These are phyloP conservation scores for Syzygium aromaticum DNA, from an alignment of 345 rosid genomes.

Conservation along the genomic window DNA sequence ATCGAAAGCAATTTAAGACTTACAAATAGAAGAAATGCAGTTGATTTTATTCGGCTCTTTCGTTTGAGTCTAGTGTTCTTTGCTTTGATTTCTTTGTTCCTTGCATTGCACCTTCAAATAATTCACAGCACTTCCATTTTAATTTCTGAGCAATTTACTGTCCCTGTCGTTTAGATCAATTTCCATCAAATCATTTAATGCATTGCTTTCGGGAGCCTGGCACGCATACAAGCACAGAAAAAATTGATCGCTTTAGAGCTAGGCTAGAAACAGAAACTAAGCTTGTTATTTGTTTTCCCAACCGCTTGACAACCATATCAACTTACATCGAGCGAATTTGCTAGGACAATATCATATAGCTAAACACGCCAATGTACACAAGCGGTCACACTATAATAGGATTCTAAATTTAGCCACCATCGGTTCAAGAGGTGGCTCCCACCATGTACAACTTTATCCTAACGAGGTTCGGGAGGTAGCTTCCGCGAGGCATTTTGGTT, in stretches of 20 bases:
- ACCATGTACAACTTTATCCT: not conserved
- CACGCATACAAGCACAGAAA: not conserved
- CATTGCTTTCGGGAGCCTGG: not conserved
- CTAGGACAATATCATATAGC: not conserved
- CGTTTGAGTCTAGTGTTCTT: not conserved
- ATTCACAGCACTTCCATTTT: too few species aligned
- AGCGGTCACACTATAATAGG: not conserved
- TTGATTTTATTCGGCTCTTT: not conserved
- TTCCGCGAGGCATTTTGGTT: not conserved
- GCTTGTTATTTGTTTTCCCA: not conserved
- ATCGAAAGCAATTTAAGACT: too few species aligned
- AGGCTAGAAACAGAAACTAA: not conserved
- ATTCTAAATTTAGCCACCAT: not conserved
- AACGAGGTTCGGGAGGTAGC: not conserved
- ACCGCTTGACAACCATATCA: accelerated
- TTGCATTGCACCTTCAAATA: not conserved
- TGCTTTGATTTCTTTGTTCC: not conserved
- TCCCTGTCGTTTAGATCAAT: too few species aligned
- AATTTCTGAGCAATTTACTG: too few species aligned
- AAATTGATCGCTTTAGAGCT: not conserved
- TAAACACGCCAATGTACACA: not conserved
- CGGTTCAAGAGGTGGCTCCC: not conserved
- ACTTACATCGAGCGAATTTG: accelerated
- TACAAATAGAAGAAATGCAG: too few species aligned
- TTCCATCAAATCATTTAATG: accelerated